Conservation (phyloP, 495 filamentous ascomycete genomes). For the Aspergillus baeticus region DNA sequence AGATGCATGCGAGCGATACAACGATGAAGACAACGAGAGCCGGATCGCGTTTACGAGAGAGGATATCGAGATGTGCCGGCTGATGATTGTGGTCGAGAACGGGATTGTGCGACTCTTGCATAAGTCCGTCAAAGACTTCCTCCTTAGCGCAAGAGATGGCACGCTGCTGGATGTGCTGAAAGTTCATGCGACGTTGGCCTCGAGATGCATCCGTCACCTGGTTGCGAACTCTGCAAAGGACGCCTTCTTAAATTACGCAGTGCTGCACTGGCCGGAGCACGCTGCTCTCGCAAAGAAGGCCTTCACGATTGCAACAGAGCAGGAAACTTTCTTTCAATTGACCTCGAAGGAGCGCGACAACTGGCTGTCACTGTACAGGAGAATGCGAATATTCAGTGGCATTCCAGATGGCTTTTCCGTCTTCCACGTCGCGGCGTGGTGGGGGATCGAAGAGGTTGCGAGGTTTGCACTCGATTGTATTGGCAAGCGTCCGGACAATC, state of each 20-base stretch:
- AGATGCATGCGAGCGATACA: conserved; percentile 12
- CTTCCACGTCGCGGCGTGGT: too few species aligned
- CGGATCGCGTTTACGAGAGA: conserved; percentile 12
- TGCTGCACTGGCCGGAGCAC: not conserved
- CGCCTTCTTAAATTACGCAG: not conserved
- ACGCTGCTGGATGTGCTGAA: conserved; percentile 8
- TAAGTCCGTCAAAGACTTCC: conserved; percentile 25
- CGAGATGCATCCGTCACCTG: not conserved
- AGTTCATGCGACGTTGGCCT: not conserved
- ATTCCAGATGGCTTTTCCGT: too few species aligned
- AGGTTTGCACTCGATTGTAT: too few species aligned
- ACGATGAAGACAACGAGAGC: conserved; percentile 19
- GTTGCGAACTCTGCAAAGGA: too few species aligned
- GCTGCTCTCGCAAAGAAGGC: not conserved
- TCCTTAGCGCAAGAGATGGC: not conserved
- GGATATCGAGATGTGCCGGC: conserved; percentile 17
- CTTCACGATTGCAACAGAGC: not conserved
- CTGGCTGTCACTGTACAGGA: too few species aligned
- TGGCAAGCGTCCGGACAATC: too few species aligned
- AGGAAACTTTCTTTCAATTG: too few species aligned
- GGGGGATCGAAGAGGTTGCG: too few species aligned
- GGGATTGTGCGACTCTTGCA: conserved; percentile 19
- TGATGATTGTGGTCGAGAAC: conserved; percentile 19
- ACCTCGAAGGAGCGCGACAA: too few species aligned
- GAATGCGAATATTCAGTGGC: too few species aligned